Evolutionary conservation across 2,329 filamentous ascomycete species (phyloP).

Genomic region (Geosmithia flava): DNA sequence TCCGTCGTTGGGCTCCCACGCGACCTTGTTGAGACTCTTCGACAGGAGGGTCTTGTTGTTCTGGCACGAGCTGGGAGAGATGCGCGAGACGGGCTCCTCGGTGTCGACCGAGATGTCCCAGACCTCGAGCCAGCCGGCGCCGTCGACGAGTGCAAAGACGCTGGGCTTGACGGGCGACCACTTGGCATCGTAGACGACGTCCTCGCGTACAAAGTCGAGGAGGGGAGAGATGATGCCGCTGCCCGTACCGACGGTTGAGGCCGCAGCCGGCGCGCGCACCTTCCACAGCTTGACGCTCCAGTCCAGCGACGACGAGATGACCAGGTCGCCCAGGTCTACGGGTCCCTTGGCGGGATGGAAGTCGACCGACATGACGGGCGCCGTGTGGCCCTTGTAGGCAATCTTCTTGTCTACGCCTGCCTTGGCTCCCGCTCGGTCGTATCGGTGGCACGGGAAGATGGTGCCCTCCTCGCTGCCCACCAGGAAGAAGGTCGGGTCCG

Average conservation of each 20-base stretch:
- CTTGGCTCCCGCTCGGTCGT: conserved; percentile 94
- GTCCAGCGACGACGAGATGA: conserved; percentile 84
- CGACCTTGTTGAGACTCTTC: conserved; percentile 84
- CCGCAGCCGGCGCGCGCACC: conserved; percentile 68
- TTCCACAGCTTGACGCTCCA: conserved; percentile 98
- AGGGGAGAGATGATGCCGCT: conserved; percentile 56
- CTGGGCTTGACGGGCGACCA: conserved; percentile 94
- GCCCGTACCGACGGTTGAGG: conserved; percentile 43
- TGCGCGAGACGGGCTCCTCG: conserved; percentile 78
- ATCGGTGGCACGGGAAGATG: conserved; percentile 93
- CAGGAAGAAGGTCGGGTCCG: conserved; percentile 95
- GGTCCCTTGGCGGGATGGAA: conserved; percentile 91
- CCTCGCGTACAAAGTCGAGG: conserved; percentile 84
- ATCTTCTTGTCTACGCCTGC: conserved; percentile 86
- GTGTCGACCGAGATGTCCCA: conserved; percentile 92
- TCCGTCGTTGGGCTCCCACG: conserved; percentile 87
- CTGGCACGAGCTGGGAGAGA: conserved; percentile 56
- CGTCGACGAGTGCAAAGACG: conserved; percentile 90
- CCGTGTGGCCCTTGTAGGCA: conserved; percentile 80
- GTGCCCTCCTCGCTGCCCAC: conserved; percentile 93
- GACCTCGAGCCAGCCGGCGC: conserved; percentile 80
- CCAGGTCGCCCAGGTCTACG: conserved; percentile 86
- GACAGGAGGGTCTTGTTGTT: conserved; percentile 58
- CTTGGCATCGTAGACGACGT: conserved; percentile 89
- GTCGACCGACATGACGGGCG: conserved; percentile 89